A percentile compares a stretch with the other conserved stretches of the same genome.
These are phyloP conservation scores for Breviolum minutum DNA, from an alignment of 73 alveolate genomes.

Conservation along the genomic window DNA sequence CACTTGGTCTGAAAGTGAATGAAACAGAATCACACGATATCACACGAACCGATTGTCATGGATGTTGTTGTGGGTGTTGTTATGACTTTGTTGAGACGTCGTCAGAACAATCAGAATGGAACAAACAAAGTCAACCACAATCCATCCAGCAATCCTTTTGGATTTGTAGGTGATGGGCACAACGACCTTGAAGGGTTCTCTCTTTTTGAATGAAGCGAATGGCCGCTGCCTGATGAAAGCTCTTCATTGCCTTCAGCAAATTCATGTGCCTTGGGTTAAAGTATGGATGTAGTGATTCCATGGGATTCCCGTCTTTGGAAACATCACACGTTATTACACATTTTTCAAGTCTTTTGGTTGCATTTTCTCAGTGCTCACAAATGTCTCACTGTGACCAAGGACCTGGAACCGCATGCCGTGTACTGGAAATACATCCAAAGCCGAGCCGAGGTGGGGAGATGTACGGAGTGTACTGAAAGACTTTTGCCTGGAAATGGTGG, in stretches of 20 bases:
- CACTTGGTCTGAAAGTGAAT: not conserved
- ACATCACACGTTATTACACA: not conserved
- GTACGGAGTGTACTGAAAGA: too few relatives aligned
- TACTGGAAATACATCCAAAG: slow-evolving; percentile 67
- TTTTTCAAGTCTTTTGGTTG: not conserved
- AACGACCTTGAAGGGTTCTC: slow-evolving; percentile 35
- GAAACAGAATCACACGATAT: too few relatives aligned
- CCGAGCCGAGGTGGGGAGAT: slow-evolving; percentile 46
- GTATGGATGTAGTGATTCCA: not conserved
- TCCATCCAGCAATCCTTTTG: too few relatives aligned
- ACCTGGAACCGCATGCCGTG: slow-evolving; percentile 44
- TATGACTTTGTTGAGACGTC: not conserved
- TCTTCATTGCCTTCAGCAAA: slow-evolving; percentile 4
- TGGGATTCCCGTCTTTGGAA: not conserved
- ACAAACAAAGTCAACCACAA: too few relatives aligned
- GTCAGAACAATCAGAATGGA: not conserved
- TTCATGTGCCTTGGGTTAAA: not conserved
- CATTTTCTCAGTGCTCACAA: not conserved
- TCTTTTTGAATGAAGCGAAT: slow-evolving; percentile 49
- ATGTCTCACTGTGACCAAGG: not conserved
- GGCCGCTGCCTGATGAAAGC: slow-evolving; percentile 84
- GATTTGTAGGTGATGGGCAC: slow-evolving; percentile 26
- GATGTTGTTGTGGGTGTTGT: not conserved
- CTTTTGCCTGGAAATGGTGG: too few relatives aligned
- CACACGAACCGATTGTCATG: too few relatives aligned